Percentiles rank a stretch among this genome's conserved stretches.
phyloP scores from a whole-genome alignment of 345 rosid species.

The Theobroma cacao region DNA sequence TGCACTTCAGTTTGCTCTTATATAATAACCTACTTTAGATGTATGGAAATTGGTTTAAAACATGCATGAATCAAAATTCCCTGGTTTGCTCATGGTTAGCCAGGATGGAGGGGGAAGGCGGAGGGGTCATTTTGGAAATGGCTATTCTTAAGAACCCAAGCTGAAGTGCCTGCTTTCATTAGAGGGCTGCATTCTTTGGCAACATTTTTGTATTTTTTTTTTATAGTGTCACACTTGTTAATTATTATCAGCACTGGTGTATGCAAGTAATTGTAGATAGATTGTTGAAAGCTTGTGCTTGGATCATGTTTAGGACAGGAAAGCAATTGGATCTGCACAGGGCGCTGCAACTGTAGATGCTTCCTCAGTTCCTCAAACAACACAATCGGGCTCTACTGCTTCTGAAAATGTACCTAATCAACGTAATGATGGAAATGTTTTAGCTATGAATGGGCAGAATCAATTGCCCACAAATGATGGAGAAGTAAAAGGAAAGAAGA shows the following conservation, averaged over 20 bases:
- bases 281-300: slow-evolving; percentile 25
- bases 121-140: not conserved
- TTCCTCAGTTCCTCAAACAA: slow-evolving; percentile 30
- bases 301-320: slow-evolving; percentile 42
- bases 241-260: not conserved
- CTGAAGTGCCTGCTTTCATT: not conserved
- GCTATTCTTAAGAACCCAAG: not conserved
- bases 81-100: not conserved
- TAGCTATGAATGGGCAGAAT: slow-evolving; percentile 29
- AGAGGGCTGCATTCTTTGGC: not conserved
- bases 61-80: not conserved
- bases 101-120: not conserved
- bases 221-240: not conserved
- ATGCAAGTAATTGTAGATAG: slow-evolving; percentile 4
- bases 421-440: slow-evolving; percentile 29
- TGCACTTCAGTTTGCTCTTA: not conserved
- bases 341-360: slow-evolving; percentile 28
- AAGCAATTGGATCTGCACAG: slow-evolving; percentile 25
- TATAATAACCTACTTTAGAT: not conserved
- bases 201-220: not conserved
- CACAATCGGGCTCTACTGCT: slow-evolving; percentile 23
- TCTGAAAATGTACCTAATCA: slow-evolving; percentile 29
- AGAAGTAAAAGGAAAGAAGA: slow-evolving; percentile 59
- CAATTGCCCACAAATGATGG: slow-evolving; percentile 44
- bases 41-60: not conserved